Conservation (phyloP, 495 filamentous ascomycete species). For the Talaromyces thailandensis region DNA sequence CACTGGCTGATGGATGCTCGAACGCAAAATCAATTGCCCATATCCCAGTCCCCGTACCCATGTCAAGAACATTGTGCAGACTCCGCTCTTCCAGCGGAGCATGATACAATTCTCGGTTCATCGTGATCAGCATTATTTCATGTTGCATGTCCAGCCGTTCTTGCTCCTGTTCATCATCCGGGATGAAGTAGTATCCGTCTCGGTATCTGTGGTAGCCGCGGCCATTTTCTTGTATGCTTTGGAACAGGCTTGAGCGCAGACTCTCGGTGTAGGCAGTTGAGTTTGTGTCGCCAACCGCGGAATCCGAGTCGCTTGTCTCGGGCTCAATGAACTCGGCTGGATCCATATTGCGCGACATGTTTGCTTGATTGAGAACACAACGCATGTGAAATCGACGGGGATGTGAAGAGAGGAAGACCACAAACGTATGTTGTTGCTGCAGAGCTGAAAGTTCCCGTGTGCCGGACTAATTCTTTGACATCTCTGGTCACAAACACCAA, state of each 20-base stretch:
- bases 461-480: background rate
- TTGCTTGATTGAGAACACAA: background rate
- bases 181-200: conserved; percentile 50
- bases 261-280: background rate
- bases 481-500: background rate
- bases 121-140: conserved; percentile 35
- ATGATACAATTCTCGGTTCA: conserved; percentile 41
- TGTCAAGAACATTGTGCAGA: conserved; percentile 41
- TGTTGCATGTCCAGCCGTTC: conserved; percentile 57
- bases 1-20: conserved; percentile 11
- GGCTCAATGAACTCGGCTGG: background rate
- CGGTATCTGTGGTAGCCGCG: conserved; percentile 53
- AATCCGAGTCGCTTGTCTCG: background rate
- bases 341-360: background rate
- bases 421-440: background rate
- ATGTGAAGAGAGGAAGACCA: background rate
- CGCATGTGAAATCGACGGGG: background rate
- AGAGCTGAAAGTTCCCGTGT: background rate
- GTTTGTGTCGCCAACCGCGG: background rate
- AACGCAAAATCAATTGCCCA: conserved; percentile 40
- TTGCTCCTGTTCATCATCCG: conserved; percentile 54
- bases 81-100: conserved; percentile 37
- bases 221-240: conserved; percentile 41
- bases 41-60: conserved; percentile 45
- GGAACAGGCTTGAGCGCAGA: background rate